Conservation (phyloP, 2,329 filamentous ascomycete genomes). For the Tolypocladium guangdongense region DNA sequence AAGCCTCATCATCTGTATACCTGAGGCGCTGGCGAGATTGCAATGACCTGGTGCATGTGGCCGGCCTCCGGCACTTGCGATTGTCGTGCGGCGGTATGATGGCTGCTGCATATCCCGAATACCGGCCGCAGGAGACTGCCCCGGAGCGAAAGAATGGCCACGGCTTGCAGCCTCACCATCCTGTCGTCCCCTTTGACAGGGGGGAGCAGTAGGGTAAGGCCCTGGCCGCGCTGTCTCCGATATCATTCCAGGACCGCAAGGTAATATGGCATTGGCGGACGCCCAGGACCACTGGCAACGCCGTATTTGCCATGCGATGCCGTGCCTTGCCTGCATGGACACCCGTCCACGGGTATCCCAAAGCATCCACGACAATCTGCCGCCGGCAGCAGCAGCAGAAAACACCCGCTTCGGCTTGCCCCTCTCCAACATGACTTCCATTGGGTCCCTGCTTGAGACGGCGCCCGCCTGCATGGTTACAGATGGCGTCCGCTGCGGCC, state of each 20-base stretch:
- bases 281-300: neutral
- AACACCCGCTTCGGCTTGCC: neutral
- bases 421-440: neutral
- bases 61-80: neutral
- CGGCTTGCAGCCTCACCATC: neutral
- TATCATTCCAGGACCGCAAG: neutral
- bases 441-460: neutral
- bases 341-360: neutral
- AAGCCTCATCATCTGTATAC: neutral
- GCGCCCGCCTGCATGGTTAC: slow-evolving; percentile 4
- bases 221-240: neutral
- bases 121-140: neutral
- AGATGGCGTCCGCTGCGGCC: slow-evolving; percentile 8
- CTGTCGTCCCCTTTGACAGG: neutral
- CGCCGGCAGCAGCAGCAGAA: neutral
- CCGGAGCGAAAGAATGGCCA: neutral
- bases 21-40: neutral
- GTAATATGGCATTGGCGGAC: neutral
- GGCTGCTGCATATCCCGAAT: neutral
- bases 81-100: neutral
- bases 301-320: neutral
- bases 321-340: neutral
- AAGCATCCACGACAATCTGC: neutral
- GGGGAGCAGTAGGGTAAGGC: neutral
- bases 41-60: neutral